Base-by-base conservation (phyloP, 1,139 yeast genomes). In the Saccharomyces hybrid region DNA sequence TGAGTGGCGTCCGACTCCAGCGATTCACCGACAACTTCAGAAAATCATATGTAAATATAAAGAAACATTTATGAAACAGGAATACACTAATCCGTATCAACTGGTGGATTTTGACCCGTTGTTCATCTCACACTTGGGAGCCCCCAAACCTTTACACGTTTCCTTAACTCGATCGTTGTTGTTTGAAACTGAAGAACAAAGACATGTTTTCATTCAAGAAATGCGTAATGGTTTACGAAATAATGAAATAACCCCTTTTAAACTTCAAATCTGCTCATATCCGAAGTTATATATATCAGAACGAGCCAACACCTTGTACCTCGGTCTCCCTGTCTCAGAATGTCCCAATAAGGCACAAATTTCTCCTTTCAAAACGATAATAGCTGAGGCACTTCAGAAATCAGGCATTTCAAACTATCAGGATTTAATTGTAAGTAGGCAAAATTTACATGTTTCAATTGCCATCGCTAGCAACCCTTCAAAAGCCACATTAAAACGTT, bases 111-210 rank as follows among this genome's bases (percentile, higher is more conserved):
- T 63, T 32, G 57, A 58, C 41, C 65, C 66, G 6, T 51, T 61
- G 48, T 61, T 57, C 47, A 20, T 55, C 14, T 62, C 63, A 31
- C 50, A 62, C 16, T 48, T 63, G 38, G 62, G 63, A 4, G 57
- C 66, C 5, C 61, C 62, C 9, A 48, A 53, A 41, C 62, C 65
- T n/a, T 51, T 63, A 42, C 67, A 63, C 42, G 53, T 63, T 14
- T 62, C 67, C 9, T 56, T 63, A 30, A 53, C 61, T 3, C 53
- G 59, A 8, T 51, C 53, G 25, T 32, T 62, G 16, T 28, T 47
- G 25, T 61, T 61, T 49, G 50, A 42, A 13, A 47, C 50, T 47
- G 56, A 56, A 23, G 42, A 32, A 16, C 57, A 59, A 20, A 48
- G 61, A 30, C 56, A 59, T 42, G 27, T 28, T 32, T 57, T 61